phyloP scores from a whole-genome alignment of 1,139 yeast species.

The Lodderomyces jiufengensis region DNA sequence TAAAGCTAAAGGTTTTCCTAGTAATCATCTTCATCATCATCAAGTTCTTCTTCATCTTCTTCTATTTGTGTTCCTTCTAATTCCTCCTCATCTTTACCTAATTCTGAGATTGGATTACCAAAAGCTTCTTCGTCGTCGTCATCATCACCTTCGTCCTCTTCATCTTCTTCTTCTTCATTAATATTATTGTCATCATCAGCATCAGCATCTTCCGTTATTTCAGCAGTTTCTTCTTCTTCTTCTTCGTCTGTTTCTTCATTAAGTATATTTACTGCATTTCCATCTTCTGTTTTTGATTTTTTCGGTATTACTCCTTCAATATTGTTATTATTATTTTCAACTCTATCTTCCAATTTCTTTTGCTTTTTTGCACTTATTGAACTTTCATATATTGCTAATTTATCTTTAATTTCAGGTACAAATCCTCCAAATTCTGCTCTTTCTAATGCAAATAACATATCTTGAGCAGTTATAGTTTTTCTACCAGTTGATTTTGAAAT shows the following conservation, averaged over 20 bases:
- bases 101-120: conserved; percentile 22
- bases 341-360: conserved; percentile 12
- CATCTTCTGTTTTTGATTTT: conserved; percentile 17
- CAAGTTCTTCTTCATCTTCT: conserved; percentile 11
- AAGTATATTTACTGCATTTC: conserved; percentile 8
- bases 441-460: conserved; percentile 57
- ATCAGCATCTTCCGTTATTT: conserved; percentile 19
- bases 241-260: conserved; percentile 20
- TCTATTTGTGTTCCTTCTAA: conserved; percentile 14
- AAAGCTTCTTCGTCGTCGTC: conserved; percentile 17
- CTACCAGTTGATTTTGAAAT: conserved; percentile 50
- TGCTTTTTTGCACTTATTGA: conserved; percentile 37
- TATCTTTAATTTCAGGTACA: conserved; percentile 50
- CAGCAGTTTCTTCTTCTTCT: conserved; percentile 13
- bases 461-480: conserved; percentile 64
- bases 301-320: conserved; percentile 16
- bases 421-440: conserved; percentile 53
- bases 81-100: conserved; percentile 25
- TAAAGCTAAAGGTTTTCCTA: background rate
- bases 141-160: conserved; percentile 13
- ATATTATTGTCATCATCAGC: conserved; percentile 15
- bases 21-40: conserved; percentile 6
- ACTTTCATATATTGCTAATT: conserved; percentile 43
- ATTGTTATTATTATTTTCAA: too few relatives aligned
- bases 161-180: conserved; percentile 14